Evolutionary conservation across 1,139 yeast species (phyloP).

Genomic region (Candida glucosophila): DNA sequence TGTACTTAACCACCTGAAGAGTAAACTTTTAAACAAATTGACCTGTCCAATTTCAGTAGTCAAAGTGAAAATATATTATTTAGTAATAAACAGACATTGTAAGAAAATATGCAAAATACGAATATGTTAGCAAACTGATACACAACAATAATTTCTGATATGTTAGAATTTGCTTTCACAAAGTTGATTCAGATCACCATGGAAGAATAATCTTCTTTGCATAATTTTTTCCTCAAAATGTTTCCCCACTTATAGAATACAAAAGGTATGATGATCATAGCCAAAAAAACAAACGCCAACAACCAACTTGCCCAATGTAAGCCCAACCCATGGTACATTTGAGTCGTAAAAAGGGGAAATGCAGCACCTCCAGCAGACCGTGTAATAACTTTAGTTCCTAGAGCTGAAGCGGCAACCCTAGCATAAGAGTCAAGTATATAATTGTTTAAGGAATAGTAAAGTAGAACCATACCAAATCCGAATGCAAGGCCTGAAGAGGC

Average conservation of each 20-base stretch:
- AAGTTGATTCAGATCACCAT: no score
- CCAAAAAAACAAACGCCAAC: constrained; percentile 75
- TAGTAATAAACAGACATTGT: no score
- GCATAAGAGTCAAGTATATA: constrained; percentile 85
- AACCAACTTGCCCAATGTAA: constrained; percentile 79
- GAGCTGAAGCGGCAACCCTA: constrained; percentile 78
- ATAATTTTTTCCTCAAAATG: constrained; percentile 50
- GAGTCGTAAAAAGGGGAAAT: constrained; percentile 82
- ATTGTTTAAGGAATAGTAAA: constrained; percentile 80
- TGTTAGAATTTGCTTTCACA: no score
- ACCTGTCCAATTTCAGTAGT: no score
- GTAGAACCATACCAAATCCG: constrained; percentile 87
- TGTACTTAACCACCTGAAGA: no score
- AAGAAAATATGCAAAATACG: no score
- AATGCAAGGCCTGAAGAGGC: constrained; percentile 85
- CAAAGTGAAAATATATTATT: no score
- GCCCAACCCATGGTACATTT: constrained; percentile 69
- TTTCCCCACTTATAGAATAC: constrained; percentile 68
- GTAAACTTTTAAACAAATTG: no score
- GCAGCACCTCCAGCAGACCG: constrained; percentile 88
- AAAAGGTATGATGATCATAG: constrained; percentile 78
- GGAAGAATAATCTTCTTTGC: constrained; percentile 58
- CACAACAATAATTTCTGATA: no score
- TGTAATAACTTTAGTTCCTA: constrained; percentile 86
- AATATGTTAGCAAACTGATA: no score